Evolutionary conservation across 805 yeast species (phyloP).

Genomic region (Metschnikowia amazonensis): DNA sequence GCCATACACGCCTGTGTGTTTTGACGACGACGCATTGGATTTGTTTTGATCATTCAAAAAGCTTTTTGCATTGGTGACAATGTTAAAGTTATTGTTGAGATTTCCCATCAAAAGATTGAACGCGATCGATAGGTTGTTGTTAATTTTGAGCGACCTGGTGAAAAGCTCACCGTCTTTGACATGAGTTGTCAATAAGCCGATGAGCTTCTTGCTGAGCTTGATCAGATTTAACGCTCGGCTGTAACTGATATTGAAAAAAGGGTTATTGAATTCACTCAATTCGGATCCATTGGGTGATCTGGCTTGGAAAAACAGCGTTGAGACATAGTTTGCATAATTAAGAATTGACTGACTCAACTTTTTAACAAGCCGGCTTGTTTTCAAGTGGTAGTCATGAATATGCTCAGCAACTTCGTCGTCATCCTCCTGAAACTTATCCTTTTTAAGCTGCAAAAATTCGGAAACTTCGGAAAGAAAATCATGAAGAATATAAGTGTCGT

Average conservation of each 20-base stretch:
- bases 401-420: constrained; percentile 26
- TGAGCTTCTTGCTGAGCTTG: constrained; percentile 32
- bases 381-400: constrained; percentile 36
- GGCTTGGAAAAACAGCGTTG: constrained; percentile 18
- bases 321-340: constrained; percentile 28
- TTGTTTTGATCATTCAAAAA: constrained; percentile 7
- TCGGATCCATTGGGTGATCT: constrained; percentile 7
- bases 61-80: constrained; percentile 16
- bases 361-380: constrained; percentile 36
- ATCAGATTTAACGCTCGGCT: constrained; percentile 34
- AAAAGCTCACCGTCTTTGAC: constrained; percentile 26
- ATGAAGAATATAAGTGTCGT: constrained; percentile 35
- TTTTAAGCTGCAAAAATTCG: constrained; percentile 6
- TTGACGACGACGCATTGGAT: not conserved
- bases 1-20: constrained; percentile 8
- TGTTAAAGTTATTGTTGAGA: constrained; percentile 17
- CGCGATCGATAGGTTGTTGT: constrained; percentile 34
- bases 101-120: constrained; percentile 28
- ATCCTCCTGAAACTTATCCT: constrained; percentile 6
- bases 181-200: constrained; percentile 27
- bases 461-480: constrained; percentile 35
- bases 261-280: constrained; percentile 21
- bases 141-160: constrained; percentile 31
- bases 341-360: constrained; percentile 28
- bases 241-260: constrained; percentile 31